A percentile compares a stretch with the other conserved stretches of the same genome.
phyloP scores from a whole-genome alignment of 345 rosid species.

The Eucalyptus marginata region DNA sequence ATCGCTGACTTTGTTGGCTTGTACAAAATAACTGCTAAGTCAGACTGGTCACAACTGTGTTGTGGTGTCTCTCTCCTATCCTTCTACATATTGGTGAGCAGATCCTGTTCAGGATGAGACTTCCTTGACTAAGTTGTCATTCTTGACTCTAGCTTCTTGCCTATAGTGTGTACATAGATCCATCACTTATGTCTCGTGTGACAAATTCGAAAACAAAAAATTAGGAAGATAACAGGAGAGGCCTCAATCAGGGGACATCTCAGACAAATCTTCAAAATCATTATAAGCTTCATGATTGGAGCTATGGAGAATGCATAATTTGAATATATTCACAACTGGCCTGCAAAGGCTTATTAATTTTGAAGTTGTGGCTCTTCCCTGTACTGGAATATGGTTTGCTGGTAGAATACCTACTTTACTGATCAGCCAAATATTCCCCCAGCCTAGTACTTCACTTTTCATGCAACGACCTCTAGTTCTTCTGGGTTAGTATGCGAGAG shows the following conservation, averaged over 20 bases:
- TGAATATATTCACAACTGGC: neutral
- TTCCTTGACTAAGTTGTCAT: neutral
- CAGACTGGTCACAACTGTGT: constrained; percentile 35
- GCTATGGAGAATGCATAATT: neutral
- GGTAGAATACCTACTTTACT: neutral
- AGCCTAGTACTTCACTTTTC: neutral
- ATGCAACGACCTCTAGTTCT: neutral
- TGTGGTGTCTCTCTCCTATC: constrained; percentile 22
- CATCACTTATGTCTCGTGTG: neutral
- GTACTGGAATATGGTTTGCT: neutral
- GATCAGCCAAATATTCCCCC: neutral
- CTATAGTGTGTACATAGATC: neutral
- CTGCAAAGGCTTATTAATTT: neutral
- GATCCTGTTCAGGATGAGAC: neutral
- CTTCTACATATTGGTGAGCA: constrained; percentile 40
- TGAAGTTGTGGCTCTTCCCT: neutral
- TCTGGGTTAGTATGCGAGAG: neutral
- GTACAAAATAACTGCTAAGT: constrained; percentile 24
- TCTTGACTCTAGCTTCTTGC: neutral
- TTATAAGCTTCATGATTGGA: neutral
- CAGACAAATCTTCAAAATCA: neutral
- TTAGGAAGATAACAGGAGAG: neutral
- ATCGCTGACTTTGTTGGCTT: constrained; percentile 29
- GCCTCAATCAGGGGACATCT: neutral
- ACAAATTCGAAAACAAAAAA: neutral